Evolutionary conservation across 176 grass and related monocot genomes (phyloP).

Genomic region (Secale cereale): DNA sequence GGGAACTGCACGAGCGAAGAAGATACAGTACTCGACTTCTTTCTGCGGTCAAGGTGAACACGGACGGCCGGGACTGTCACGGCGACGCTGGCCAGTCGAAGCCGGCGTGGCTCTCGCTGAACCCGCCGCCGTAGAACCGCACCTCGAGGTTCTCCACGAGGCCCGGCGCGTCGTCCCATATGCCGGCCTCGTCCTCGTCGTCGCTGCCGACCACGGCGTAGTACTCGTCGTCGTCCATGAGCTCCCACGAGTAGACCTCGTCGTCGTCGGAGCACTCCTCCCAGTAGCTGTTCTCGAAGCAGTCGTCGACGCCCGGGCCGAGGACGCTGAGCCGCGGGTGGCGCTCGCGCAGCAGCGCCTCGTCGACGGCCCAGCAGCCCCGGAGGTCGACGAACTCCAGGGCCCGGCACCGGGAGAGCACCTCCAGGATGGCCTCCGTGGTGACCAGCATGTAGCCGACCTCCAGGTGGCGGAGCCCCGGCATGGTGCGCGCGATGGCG

Average conservation of each 20-base stretch:
- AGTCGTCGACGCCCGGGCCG: constrained; percentile 72
- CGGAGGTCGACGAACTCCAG: constrained; percentile 82
- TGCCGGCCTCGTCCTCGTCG: constrained; percentile 51
- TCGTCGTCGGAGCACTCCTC: constrained; percentile 88
- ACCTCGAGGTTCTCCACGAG: constrained; percentile 69
- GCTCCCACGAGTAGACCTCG: constrained; percentile 77
- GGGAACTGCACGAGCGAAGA: too few relatives aligned
- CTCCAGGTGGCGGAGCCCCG: constrained; percentile 76
- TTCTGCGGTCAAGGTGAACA: constrained; percentile 3
- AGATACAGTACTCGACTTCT: neutral
- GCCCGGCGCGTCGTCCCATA: constrained; percentile 78
- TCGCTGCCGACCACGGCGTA: constrained; percentile 54
- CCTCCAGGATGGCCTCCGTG: constrained; percentile 58
- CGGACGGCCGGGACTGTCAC: constrained; percentile 20
- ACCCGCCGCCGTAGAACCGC: constrained; percentile 78
- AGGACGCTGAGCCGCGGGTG: constrained; percentile 54
- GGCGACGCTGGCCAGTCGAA: constrained; percentile 92
- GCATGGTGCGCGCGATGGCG: constrained; percentile 82
- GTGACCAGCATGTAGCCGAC: constrained; percentile 71
- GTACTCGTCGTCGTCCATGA: constrained; percentile 62
- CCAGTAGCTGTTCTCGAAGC: constrained; percentile 74
- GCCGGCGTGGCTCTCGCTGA: constrained; percentile 54
- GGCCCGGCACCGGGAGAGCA: constrained; percentile 64
- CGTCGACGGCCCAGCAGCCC: constrained; percentile 93
- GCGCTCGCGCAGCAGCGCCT: constrained; percentile 56